A percentile compares a stretch with the other conserved stretches of the same genome.
Evolutionary conservation across 176 grass and related monocot species (phyloP).

Genomic region (Paspalum vaginatum): DNA sequence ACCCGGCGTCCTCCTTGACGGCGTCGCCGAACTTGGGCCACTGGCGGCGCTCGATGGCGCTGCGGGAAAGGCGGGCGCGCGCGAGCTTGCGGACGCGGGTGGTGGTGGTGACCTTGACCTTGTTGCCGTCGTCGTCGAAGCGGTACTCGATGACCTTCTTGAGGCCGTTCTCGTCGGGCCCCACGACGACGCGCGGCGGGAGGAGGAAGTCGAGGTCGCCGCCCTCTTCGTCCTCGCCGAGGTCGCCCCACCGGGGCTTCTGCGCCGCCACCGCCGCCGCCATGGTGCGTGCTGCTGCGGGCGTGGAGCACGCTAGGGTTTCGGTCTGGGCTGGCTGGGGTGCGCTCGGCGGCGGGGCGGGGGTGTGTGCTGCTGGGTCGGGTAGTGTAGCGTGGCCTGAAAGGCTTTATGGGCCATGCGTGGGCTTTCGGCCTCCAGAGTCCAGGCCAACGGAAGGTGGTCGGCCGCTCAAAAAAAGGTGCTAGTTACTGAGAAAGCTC

Average conservation of each 20-base stretch:
- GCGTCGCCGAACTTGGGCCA: slow-evolving; percentile 92
- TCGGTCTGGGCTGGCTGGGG: not conserved
- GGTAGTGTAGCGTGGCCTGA: not conserved
- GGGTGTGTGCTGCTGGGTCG: not conserved
- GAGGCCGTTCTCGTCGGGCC: slow-evolving; percentile 76
- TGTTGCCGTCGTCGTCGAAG: slow-evolving; percentile 82
- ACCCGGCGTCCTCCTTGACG: slow-evolving; percentile 62
- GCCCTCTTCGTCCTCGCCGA: slow-evolving; percentile 69
- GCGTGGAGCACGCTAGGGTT: slow-evolving; percentile 15
- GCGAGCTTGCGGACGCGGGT: slow-evolving; percentile 77
- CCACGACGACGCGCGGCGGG: slow-evolving; percentile 64
- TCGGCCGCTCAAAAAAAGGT: no score
- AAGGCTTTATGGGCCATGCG: not conserved
- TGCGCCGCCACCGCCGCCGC: slow-evolving; percentile 46
- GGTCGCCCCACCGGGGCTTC: slow-evolving; percentile 78
- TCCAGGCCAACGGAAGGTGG: no score
- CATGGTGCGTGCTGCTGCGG: slow-evolving; percentile 9
- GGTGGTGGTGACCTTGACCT: slow-evolving; percentile 81
- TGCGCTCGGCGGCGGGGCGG: no score
- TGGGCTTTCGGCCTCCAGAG: no score
- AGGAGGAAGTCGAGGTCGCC: slow-evolving; percentile 82
- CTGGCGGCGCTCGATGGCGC: slow-evolving; percentile 73
- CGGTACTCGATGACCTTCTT: slow-evolving; percentile 78
- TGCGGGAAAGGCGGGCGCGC: slow-evolving; percentile 64
- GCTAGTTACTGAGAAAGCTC: no score